A percentile compares a stretch with the other conserved stretches of the same genome.
Evolutionary conservation across 148 eudicot species (phyloP).

Genomic region (Agrostemma githago): DNA sequence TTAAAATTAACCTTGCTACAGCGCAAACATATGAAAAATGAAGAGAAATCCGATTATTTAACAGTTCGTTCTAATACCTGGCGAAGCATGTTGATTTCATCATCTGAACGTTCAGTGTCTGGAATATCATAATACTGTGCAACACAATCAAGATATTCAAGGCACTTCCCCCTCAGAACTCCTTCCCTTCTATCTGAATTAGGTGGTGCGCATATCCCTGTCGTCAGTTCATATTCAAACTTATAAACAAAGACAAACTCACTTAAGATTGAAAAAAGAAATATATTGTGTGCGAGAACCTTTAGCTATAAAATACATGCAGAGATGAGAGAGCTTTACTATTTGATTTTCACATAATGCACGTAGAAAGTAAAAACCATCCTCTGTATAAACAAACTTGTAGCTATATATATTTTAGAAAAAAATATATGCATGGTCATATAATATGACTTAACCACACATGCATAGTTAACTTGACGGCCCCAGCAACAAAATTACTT

Average conservation of each 20-base stretch:
- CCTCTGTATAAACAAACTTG: neutral
- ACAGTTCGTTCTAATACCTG: conserved; percentile 54
- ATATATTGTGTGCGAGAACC: neutral
- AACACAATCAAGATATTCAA: conserved; percentile 84
- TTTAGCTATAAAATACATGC: neutral
- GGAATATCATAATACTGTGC: conserved; percentile 85
- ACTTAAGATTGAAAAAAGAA: conserved; percentile 4
- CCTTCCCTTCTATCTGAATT: conserved; percentile 99
- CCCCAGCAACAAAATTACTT: neutral
- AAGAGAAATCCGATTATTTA: neutral
- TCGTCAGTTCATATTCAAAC: conserved; percentile 68
- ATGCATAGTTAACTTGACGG: neutral
- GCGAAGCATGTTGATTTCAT: conserved; percentile 95
- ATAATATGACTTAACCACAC: neutral
- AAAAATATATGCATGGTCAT: neutral
- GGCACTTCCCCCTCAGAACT: conserved; percentile 90
- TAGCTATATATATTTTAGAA: neutral
- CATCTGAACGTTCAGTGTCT: conserved; percentile 84
- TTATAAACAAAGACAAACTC: conserved; percentile 29
- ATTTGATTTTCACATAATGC: neutral
- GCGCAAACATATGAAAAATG: neutral
- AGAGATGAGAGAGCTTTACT: neutral
- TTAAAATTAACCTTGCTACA: conserved; percentile 2
- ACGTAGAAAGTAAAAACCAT: neutral
- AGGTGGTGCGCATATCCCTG: conserved; percentile 99